phyloP scores from a whole-genome alignment of 2,329 filamentous ascomycete genomes.

The Fusarium gaditjirri region DNA sequence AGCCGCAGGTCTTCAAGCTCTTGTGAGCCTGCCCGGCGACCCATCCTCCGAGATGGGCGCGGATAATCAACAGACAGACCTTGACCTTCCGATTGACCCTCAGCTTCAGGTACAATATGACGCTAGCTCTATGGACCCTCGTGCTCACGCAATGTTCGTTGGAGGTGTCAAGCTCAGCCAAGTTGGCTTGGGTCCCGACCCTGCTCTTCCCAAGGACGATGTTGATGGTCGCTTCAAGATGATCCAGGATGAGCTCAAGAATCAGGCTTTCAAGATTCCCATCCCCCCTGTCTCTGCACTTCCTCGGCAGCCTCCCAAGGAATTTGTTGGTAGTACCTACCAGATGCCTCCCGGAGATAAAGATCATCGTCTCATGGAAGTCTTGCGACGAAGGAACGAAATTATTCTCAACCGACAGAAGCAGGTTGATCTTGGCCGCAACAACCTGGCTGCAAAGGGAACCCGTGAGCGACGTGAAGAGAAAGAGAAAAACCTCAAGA shows the following conservation, averaged over 20 bases:
- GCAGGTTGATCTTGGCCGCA: constrained; percentile 46
- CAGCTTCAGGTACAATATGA: not conserved
- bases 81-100: not conserved
- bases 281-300: constrained; percentile 42
- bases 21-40: not conserved
- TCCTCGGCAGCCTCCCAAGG: constrained; percentile 44
- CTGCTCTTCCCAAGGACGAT: constrained; percentile 14
- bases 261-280: constrained; percentile 41
- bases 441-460: constrained; percentile 54
- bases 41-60: not conserved
- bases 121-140: not conserved
- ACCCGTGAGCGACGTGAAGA: constrained; percentile 48
- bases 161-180: not conserved
- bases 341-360: constrained; percentile 20
- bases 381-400: constrained; percentile 12
- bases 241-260: constrained; percentile 38
- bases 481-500: constrained; percentile 31
- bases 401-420: constrained; percentile 42
- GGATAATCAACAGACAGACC: not conserved
- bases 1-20: not conserved
- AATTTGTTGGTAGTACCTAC: constrained; percentile 30
- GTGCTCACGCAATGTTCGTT: not conserved
- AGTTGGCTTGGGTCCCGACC: not conserved
- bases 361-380: not conserved
- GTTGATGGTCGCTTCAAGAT: constrained; percentile 23